phyloP scores from a whole-genome alignment of 768 basidiomycete species.

The Bullera alba region DNA sequence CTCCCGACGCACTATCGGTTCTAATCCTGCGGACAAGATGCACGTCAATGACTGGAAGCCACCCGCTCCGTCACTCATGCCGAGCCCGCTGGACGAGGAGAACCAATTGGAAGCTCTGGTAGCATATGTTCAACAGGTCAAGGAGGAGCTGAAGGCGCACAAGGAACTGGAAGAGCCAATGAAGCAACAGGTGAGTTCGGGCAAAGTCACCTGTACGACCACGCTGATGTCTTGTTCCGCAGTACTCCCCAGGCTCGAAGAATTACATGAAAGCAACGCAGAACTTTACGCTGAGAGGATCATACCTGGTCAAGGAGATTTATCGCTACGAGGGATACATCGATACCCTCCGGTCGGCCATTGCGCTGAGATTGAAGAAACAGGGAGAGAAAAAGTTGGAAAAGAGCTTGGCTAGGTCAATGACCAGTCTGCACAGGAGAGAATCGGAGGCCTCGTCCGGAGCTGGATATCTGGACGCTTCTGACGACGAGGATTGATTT shows the following conservation, averaged over 20 bases:
- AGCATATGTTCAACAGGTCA: slow-evolving; percentile 68
- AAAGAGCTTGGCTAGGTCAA: slow-evolving; percentile 35
- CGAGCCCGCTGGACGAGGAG: slow-evolving; percentile 86
- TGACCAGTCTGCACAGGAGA: slow-evolving; percentile 13
- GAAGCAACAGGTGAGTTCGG: slow-evolving; percentile 63
- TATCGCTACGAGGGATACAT: slow-evolving; percentile 95
- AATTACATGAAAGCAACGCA: slow-evolving; percentile 68
- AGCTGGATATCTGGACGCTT: background rate
- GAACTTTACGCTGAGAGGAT: slow-evolving; percentile 91
- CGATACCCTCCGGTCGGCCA: slow-evolving; percentile 75
- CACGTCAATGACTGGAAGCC: slow-evolving; percentile 91
- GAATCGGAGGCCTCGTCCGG: too few species aligned
- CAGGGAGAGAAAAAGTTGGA: slow-evolving; percentile 80
- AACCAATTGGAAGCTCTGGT: slow-evolving; percentile 79
- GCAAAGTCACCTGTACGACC: background rate
- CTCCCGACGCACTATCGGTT: slow-evolving; percentile 33
- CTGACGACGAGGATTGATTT: background rate
- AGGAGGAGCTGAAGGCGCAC: slow-evolving; percentile 72
- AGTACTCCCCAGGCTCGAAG: slow-evolving; percentile 74
- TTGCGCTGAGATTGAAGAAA: slow-evolving; percentile 76
- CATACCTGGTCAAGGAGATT: slow-evolving; percentile 80
- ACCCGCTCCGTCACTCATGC: slow-evolving; percentile 72
- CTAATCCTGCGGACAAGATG: slow-evolving; percentile 54
- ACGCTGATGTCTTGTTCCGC: background rate
- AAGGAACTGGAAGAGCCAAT: slow-evolving; percentile 78